Percentiles rank a stretch among this genome's conserved stretches.
Evolutionary conservation across 176 grass and related monocot species (phyloP).

Genomic region (Phoenix dactylifera): DNA sequence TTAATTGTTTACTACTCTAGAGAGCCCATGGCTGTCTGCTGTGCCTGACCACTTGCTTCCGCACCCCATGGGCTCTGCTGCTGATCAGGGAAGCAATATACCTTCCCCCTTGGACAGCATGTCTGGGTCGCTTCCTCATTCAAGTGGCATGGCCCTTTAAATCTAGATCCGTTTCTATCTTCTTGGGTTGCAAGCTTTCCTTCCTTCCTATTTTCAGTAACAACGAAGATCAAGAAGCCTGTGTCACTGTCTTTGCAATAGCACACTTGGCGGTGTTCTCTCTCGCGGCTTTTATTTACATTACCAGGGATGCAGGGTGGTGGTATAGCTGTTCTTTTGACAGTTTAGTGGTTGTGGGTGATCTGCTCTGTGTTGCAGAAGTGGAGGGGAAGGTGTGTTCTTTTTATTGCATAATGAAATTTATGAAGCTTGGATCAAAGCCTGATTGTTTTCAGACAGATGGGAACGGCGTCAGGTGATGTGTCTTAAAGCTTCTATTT

Average conservation of each 20-base stretch:
- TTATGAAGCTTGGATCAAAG: slow-evolving; percentile 98
- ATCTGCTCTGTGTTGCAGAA: slow-evolving; percentile 13
- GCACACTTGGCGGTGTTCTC: slow-evolving; percentile 16
- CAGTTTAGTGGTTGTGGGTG: background rate
- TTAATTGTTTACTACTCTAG: slow-evolving; percentile 3
- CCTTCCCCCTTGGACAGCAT: slow-evolving; percentile 22
- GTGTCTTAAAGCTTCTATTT: too few species aligned
- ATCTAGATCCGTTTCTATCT: slow-evolving; percentile 20
- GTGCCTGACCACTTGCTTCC: slow-evolving; percentile 3
- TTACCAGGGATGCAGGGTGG: slow-evolving; percentile 16
- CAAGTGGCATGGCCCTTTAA: slow-evolving; percentile 12
- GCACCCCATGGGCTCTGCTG: background rate
- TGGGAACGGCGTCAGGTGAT: slow-evolving; percentile 71
- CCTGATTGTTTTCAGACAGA: slow-evolving; percentile 85
- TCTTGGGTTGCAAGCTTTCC: slow-evolving; percentile 14
- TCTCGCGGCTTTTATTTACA: slow-evolving; percentile 13
- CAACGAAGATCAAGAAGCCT: background rate
- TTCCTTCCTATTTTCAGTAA: slow-evolving; percentile 23
- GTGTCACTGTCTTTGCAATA: slow-evolving; percentile 2
- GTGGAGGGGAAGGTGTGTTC: background rate
- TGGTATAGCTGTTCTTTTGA: slow-evolving; percentile 18
- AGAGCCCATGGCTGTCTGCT: slow-evolving; percentile 9
- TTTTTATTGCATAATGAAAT: slow-evolving; percentile 66
- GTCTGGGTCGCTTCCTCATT: slow-evolving; percentile 16
- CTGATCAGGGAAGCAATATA: background rate